These are phyloP conservation scores for Rosa rugosa DNA, from an alignment of 306 rosid species.

Conservation along the genomic window DNA sequence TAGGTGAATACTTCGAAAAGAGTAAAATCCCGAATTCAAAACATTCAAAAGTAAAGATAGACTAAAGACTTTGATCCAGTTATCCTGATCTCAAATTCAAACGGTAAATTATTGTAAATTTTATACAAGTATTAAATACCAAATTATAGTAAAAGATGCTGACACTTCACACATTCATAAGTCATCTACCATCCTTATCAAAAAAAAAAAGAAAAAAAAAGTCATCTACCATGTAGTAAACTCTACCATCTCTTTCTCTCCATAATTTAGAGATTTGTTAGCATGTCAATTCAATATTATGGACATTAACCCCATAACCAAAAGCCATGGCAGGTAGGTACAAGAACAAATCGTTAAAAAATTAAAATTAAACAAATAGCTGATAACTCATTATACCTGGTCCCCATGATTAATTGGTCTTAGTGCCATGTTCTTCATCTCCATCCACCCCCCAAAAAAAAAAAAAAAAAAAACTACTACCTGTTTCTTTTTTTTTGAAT, in stretches of 20 bases:
- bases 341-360: background rate
- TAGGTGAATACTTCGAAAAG: too few relatives aligned
- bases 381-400: background rate
- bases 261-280: background rate
- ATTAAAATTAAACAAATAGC: background rate
- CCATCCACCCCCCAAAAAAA: background rate
- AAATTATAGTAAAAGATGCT: background rate
- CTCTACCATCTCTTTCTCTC: background rate
- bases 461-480: background rate
- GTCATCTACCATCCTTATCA: background rate
- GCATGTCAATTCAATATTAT: background rate
- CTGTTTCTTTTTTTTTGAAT: too few relatives aligned
- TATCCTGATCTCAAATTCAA: background rate
- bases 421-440: background rate
- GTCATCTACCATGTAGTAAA: background rate
- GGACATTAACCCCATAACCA: background rate
- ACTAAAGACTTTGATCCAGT: background rate
- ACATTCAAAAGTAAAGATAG: background rate
- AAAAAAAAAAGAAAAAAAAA: too few relatives aligned
- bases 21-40: too few relatives aligned
- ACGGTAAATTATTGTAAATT: too few relatives aligned
- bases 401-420: background rate
- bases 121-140: too few relatives aligned
- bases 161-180: background rate
- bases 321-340: background rate